Conservation (phyloP, 2,329 filamentous ascomycete genomes). For the Alternaria infectoria region DNA sequence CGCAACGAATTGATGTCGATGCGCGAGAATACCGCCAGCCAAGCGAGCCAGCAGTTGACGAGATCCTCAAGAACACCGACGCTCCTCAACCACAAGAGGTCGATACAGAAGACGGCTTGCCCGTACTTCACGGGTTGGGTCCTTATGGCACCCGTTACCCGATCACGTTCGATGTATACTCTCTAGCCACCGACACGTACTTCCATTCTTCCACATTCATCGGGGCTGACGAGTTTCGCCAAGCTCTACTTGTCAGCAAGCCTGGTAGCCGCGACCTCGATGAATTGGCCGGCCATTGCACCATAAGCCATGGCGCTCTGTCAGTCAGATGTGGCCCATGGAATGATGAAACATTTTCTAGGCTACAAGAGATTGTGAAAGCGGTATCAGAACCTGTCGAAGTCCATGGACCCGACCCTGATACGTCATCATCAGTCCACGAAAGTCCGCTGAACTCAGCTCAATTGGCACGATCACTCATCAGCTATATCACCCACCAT, state of each 20-base stretch:
- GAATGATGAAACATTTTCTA: slow-evolving; percentile 61
- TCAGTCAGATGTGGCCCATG: slow-evolving; percentile 59
- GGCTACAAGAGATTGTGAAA: slow-evolving; percentile 19
- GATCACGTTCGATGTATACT: slow-evolving; percentile 59
- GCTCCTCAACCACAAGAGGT: slow-evolving; percentile 1
- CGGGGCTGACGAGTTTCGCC: slow-evolving; percentile 61
- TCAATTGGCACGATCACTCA: slow-evolving; percentile 52
- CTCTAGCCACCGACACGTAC: slow-evolving; percentile 59
- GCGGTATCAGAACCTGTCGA: slow-evolving; percentile 11
- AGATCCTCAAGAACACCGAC: slow-evolving; percentile 14
- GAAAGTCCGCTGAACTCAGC: slow-evolving; percentile 15
- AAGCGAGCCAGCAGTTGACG: slow-evolving; percentile 39
- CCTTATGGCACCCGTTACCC: slow-evolving; percentile 59
- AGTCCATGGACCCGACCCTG: not conserved
- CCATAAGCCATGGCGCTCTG: slow-evolving; percentile 45
- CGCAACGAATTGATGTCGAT: slow-evolving; percentile 56
- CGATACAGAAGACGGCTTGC: slow-evolving; percentile 5
- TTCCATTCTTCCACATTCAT: slow-evolving; percentile 64
- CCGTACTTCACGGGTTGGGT: slow-evolving; percentile 52
- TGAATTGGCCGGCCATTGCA: slow-evolving; percentile 45
- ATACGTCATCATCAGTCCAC: not conserved
- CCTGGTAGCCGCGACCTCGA: slow-evolving; percentile 51
- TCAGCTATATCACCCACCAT: slow-evolving; percentile 57
- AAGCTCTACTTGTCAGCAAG: slow-evolving; percentile 45
- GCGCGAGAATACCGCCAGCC: slow-evolving; percentile 55